Evolutionary conservation across 345 rosid genomes (phyloP), one percentile per base, ranked within the genome.

Genomic region (Corchorus olitorius): DNA sequence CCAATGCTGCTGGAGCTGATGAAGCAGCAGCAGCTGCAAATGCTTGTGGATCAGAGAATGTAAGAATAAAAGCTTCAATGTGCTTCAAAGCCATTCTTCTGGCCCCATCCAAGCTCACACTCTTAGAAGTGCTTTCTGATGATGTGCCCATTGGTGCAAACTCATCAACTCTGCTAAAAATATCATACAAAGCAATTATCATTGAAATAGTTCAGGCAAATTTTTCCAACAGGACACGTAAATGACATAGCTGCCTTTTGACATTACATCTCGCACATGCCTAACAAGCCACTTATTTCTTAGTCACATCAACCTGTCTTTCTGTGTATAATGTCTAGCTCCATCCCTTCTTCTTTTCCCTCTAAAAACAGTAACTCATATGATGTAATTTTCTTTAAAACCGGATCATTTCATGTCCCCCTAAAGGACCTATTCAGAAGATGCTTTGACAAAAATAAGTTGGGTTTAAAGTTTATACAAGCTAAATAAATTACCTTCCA

Each of bases 41-140:
- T 70, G 94, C 86, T 64, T 89, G 92, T 52, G 86, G 90, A 85
- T 92, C 89, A 61, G 87, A 88, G 76, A 89, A 94, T 33, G 88
- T 79, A 33, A 35, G 86, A 48, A 94, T 86, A 80, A 94, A 94
- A 65, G 85, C 84, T 60, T 89, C 90, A 60, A 94, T 89, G 78
- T 89, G 86, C 84, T 88, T 89, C 83, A 92, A 82, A 46, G 98
- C 98, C 92, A 85, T 83, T 80, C 85, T 84, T 84, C 88, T 86
- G 68, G 98, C 90, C 55, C 91, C 94, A 78, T 91, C 93, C 73
- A 94, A 88, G 86, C 82, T 94, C 78, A 88, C 84, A 75, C 81
- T 85, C 82, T 94, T 94, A 12, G 92, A 89, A 70, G 83, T 79
- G 88, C 85, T 87, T 81, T 91, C 94, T 10, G 92, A 81, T 71